Evolutionary conservation across 257 asterid species (phyloP).

Genomic region (Leonotis leonurus): DNA sequence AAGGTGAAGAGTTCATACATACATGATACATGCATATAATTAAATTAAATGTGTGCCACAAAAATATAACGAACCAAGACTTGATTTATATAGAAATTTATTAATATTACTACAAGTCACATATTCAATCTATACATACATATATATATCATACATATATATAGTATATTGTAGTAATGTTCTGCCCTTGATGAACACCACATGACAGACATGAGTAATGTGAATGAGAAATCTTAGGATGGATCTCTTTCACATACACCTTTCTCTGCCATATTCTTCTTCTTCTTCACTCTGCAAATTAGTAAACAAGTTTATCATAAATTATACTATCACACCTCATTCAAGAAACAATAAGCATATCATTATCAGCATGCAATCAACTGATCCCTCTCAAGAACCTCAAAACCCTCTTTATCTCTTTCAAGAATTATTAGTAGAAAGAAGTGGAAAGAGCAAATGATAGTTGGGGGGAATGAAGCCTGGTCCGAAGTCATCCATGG

Average conservation of each 20-base stretch:
- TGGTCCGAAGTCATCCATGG: conserved; percentile 54
- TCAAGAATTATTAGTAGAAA: background rate
- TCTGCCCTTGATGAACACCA: background rate
- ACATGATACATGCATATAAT: background rate
- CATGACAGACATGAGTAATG: too few relatives aligned
- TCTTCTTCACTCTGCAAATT: background rate
- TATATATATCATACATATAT: too few relatives aligned
- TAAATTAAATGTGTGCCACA: background rate
- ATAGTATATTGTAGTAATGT: background rate
- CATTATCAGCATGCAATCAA: too few relatives aligned
- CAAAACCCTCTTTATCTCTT: background rate
- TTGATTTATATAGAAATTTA: too few relatives aligned
- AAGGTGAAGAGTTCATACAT: too few relatives aligned
- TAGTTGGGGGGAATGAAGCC: conserved; percentile 66
- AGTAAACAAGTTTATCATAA: background rate
- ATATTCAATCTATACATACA: background rate
- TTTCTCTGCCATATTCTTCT: background rate
- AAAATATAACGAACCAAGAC: background rate
- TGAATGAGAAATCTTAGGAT: background rate
- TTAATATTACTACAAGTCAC: too few relatives aligned
- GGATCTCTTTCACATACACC: too few relatives aligned
- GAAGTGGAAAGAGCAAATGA: conserved; percentile 23
- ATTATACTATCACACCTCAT: background rate
- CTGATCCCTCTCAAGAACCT: background rate
- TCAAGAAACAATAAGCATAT: background rate